A percentile compares a stretch with the other conserved stretches of the same genome.
phyloP scores from a whole-genome alignment of 768 basidiomycete species.

The Austroboletus eburneus region DNA sequence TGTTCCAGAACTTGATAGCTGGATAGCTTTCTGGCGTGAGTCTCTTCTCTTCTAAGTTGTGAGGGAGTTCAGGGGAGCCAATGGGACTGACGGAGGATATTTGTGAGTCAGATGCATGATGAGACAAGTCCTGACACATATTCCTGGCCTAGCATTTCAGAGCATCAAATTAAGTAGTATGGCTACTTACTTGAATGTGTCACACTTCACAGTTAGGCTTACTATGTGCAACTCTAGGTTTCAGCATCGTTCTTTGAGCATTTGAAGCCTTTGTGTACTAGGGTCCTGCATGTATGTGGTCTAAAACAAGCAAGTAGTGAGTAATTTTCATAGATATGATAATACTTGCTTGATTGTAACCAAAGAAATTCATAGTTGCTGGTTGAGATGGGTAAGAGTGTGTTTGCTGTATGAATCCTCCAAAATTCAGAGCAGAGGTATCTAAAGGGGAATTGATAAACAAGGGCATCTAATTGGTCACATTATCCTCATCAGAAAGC shows the following conservation, averaged over 20 bases:
- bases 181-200: no score
- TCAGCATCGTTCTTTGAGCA: not conserved
- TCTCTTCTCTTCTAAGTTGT: not conserved
- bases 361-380: not conserved
- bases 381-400: not conserved
- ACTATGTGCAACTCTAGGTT: not conserved
- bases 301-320: not conserved
- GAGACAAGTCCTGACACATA: not conserved
- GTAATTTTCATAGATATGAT: not conserved
- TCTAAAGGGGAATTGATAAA: no score
- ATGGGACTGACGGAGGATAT: not conserved
- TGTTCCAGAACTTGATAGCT: no score
- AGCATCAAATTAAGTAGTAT: not conserved
- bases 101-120: not conserved
- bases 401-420: no score
- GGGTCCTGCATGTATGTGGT: constrained; percentile 4
- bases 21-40: not conserved
- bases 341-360: not conserved
- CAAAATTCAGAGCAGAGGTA: not conserved
- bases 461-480: not conserved
- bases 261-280: not conserved
- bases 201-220: not conserved
- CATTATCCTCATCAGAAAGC: not conserved
- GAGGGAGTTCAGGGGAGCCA: not conserved
- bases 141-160: not conserved